These are phyloP conservation scores for Trametes sanguinea DNA, from an alignment of 768 basidiomycete genomes.

Conservation along the genomic window DNA sequence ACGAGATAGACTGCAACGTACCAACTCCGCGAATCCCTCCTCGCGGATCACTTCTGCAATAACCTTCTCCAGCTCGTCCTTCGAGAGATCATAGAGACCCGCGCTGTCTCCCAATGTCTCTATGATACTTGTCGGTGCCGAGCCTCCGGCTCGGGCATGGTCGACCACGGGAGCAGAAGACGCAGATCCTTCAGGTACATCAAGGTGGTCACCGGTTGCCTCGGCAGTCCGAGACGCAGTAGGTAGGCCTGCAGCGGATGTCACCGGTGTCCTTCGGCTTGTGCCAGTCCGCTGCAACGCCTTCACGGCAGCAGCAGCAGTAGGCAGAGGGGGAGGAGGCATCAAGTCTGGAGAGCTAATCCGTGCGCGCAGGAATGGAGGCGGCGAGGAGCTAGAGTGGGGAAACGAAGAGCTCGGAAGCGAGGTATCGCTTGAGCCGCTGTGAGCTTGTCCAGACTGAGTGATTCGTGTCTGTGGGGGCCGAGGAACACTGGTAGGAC, in stretches of 20 bases:
- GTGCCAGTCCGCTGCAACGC: no score
- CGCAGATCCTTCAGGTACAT: no score
- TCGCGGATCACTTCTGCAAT: constrained; percentile 67
- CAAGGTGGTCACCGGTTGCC: no score
- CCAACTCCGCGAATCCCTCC: constrained; percentile 78
- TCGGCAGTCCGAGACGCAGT: no score
- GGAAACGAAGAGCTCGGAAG: constrained; percentile 12
- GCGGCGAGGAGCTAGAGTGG: constrained; percentile 7
- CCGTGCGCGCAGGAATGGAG: not conserved
- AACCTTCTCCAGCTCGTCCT: constrained; percentile 52
- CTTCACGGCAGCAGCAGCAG: not conserved
- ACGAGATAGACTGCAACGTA: constrained; percentile 35
- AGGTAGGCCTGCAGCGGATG: constrained; percentile 17
- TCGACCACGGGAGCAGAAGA: no score
- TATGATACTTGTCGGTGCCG: constrained; percentile 16
- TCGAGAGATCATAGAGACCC: constrained; percentile 55
- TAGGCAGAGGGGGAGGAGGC: constrained; percentile 16
- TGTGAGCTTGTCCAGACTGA: not conserved
- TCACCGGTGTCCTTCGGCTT: not conserved
- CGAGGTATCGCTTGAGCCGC: constrained; percentile 10
- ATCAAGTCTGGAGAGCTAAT: constrained; percentile 14
- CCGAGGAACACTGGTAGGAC: not conserved
- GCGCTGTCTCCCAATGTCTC: constrained; percentile 47
- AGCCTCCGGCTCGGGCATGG: no score
- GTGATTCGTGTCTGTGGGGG: not conserved